phyloP scores from a whole-genome alignment of 1,139 yeast genomes.

The Trichomonascaceae sp. region DNA sequence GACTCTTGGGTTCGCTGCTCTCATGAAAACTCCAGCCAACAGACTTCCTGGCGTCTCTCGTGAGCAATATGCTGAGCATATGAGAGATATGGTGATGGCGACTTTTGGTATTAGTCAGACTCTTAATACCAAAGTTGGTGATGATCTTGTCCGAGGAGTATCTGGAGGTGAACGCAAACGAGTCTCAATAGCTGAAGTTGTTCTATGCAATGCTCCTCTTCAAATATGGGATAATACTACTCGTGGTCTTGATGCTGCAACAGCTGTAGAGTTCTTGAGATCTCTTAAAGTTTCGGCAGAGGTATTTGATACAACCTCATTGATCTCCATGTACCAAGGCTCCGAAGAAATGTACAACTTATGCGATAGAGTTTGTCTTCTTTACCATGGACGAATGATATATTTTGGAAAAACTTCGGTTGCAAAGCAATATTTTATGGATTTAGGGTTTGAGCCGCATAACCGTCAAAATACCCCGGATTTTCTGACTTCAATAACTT shows the following conservation, averaged over 20 bases:
- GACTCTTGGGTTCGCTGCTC: constrained; percentile 60
- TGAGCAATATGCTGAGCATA: constrained; percentile 51
- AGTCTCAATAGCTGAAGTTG: constrained; percentile 68
- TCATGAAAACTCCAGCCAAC: constrained; percentile 59
- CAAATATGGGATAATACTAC: constrained; percentile 77
- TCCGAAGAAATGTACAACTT: constrained; percentile 70
- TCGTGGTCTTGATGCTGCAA: constrained; percentile 69
- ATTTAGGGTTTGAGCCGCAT: constrained; percentile 69
- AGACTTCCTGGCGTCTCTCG: constrained; percentile 55
- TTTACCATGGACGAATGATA: constrained; percentile 75
- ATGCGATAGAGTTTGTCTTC: constrained; percentile 66
- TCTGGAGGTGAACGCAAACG: constrained; percentile 85
- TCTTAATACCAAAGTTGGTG: constrained; percentile 63
- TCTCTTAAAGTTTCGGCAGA: constrained; percentile 62
- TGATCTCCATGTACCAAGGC: constrained; percentile 79
- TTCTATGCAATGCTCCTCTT: constrained; percentile 54
- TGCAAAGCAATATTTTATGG: constrained; percentile 56
- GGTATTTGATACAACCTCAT: constrained; percentile 52
- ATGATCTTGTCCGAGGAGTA: constrained; percentile 68
- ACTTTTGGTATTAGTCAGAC: constrained; percentile 66
- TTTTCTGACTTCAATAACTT: constrained; percentile 70
- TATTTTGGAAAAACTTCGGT: constrained; percentile 56
- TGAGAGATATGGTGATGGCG: constrained; percentile 66
- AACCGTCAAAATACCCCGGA: constrained; percentile 80
- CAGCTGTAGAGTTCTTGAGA: constrained; percentile 67